These are phyloP conservation scores for Rhodotorula sp. DNA, from an alignment of 1,284 basidiomycete genomes.

Conservation along the genomic window DNA sequence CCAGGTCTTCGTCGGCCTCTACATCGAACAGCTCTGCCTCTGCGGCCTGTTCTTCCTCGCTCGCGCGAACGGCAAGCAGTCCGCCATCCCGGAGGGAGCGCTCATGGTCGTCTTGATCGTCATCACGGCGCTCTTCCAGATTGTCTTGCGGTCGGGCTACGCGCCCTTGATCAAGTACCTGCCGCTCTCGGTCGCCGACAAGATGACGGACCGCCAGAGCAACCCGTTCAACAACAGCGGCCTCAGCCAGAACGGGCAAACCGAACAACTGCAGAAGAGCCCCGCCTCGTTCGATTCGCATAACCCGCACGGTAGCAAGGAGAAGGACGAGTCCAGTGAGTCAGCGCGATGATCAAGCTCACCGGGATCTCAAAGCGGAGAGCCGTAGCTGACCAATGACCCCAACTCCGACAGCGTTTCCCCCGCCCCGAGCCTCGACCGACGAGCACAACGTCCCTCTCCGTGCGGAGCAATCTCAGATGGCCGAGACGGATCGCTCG, in stretches of 20 bases:
- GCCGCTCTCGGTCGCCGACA: conserved; percentile 39
- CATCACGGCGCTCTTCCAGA: conserved; percentile 57
- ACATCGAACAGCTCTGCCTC: conserved; percentile 75
- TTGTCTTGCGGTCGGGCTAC: conserved; percentile 48
- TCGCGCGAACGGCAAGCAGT: conserved; percentile 55
- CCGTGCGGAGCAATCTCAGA: background rate
- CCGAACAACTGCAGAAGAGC: background rate
- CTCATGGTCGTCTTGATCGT: conserved; percentile 80
- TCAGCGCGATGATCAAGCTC: background rate
- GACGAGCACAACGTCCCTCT: conserved; percentile 12
- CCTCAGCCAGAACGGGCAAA: background rate
- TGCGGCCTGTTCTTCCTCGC: conserved; percentile 81
- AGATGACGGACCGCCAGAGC: conserved; percentile 43
- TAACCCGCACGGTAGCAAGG: conserved; percentile 36
- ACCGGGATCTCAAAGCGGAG: no score
- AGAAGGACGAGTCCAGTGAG: conserved; percentile 39
- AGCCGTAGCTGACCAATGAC: conserved; percentile 45
- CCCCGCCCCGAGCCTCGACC: conserved; percentile 64
- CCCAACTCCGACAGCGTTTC: conserved; percentile 59
- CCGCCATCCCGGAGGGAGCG: conserved; percentile 68
- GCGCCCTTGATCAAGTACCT: conserved; percentile 63
- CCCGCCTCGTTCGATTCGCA: conserved; percentile 2
- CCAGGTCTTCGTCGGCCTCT: conserved; percentile 81
- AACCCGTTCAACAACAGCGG: conserved; percentile 62
- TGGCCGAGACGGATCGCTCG: conserved; percentile 4